phyloP scores from a whole-genome alignment of 306 rosid species.

The Mimosa bimucronata region DNA sequence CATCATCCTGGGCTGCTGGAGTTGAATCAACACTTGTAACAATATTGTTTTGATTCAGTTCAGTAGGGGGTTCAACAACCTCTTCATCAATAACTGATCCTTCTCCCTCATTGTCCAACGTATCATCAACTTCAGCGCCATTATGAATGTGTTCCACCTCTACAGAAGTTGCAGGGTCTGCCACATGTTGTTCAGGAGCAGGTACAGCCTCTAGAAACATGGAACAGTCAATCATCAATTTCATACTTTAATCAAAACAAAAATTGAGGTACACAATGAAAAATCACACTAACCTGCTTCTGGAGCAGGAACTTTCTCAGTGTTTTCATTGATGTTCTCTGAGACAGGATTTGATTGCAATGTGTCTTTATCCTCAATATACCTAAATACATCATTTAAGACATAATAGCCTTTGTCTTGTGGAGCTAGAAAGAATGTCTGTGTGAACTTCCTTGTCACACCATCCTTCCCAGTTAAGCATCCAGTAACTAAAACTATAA shows the following conservation, averaged over 20 bases:
- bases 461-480: conserved; percentile 95
- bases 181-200: conserved; percentile 59
- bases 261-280: background rate
- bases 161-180: conserved; percentile 50
- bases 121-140: conserved; percentile 74
- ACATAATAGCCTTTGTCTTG: conserved; percentile 95
- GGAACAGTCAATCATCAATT: conserved; percentile 35
- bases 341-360: conserved; percentile 49
- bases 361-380: conserved; percentile 66
- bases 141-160: conserved; percentile 66
- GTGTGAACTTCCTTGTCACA: conserved; percentile 79
- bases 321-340: conserved; percentile 53
- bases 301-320: conserved; percentile 47
- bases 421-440: conserved; percentile 95
- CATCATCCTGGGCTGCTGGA: conserved; percentile 73
- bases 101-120: conserved; percentile 70
- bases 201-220: conserved; percentile 59
- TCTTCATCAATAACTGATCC: conserved; percentile 73
- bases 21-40: conserved; percentile 51
- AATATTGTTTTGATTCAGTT: conserved; percentile 48
- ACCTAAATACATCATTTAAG: conserved; percentile 93
- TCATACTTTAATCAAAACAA: conserved; percentile 25
- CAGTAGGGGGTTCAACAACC: conserved; percentile 52
- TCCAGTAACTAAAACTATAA: conserved; percentile 91
- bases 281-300: conserved; percentile 69